A percentile compares a stretch with the other conserved stretches of the same genome.
Conservation (phyloP, 352 stramenopile species). For the Phytopythium montanum region DNA sequence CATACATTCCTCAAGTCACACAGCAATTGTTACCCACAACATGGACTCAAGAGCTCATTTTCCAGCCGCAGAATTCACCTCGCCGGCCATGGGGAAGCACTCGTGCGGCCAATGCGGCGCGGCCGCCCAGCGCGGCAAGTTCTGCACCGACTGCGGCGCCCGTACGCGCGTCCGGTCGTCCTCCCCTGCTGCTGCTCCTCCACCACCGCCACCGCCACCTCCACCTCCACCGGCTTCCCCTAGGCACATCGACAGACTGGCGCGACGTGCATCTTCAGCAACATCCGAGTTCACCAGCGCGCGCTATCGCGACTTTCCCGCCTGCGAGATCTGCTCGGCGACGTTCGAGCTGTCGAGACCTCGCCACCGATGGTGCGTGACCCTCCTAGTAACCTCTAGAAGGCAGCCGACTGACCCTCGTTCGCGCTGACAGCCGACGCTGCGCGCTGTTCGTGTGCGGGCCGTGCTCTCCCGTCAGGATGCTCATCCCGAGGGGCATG, state of each 20-base stretch:
- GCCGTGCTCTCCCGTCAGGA: constrained; percentile 48
- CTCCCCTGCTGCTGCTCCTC: background rate
- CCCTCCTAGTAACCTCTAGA: background rate
- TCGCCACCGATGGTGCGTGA: constrained; percentile 53
- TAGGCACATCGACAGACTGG: background rate
- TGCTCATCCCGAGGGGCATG: constrained; percentile 50
- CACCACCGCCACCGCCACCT: background rate
- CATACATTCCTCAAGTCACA: too few relatives aligned
- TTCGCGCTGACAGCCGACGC: constrained; percentile 29
- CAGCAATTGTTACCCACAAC: too few relatives aligned
- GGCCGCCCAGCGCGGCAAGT: background rate
- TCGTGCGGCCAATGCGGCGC: constrained; percentile 2
- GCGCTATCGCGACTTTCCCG: constrained; percentile 55
- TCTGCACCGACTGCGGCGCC: constrained; percentile 8
- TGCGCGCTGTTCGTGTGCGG: constrained; percentile 53
- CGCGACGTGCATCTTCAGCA: background rate
- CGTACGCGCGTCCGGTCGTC: background rate
- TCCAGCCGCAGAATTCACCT: too few relatives aligned
- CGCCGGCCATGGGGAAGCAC: background rate
- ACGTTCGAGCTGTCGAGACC: constrained; percentile 57
- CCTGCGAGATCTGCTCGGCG: constrained; percentile 62
- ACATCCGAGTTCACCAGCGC: background rate
- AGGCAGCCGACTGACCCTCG: too few relatives aligned
- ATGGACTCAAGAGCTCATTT: too few relatives aligned
- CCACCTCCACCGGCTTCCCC: background rate